Conservation (phyloP, 148 eudicot genomes). For the Hydrangea macrophylla region DNA sequence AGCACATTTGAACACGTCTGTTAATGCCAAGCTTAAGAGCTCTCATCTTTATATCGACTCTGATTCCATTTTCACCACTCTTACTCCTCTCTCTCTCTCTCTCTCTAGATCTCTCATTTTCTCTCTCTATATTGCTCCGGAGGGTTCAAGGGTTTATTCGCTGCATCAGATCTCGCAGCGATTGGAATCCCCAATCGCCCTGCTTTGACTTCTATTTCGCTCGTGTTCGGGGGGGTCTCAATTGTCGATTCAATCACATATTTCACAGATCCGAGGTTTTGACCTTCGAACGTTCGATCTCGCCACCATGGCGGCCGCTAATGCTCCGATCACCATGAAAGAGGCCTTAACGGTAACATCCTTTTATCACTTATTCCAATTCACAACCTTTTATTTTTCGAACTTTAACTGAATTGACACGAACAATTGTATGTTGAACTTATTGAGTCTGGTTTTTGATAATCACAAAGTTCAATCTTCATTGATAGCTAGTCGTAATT, state of each 20-base stretch:
- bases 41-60: too few relatives aligned
- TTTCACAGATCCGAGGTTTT: conserved; percentile 18
- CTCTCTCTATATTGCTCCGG: conserved; percentile 13
- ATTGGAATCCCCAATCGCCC: not conserved
- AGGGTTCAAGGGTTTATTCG: conserved; percentile 27
- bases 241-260: conserved; percentile 6
- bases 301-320: conserved; percentile 93
- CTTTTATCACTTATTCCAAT: not conserved
- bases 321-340: conserved; percentile 94
- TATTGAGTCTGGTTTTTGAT: conserved; percentile 2
- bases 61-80: not conserved
- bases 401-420: conserved; percentile 7
- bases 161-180: conserved; percentile 23
- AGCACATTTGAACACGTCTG: too few relatives aligned
- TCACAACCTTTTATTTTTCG: not conserved
- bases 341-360: conserved; percentile 82
- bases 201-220: too few relatives aligned
- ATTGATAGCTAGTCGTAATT: not conserved
- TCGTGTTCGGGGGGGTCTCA: conserved; percentile 6
- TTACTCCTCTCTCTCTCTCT: conserved; percentile 14
- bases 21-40: too few relatives aligned
- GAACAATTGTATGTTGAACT: not conserved
- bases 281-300: conserved; percentile 30
- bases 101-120: conserved; percentile 20
- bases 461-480: not conserved